Evolutionary conservation across 179 eudicot genomes (phyloP).

Genomic region (Nepenthes alata): DNA sequence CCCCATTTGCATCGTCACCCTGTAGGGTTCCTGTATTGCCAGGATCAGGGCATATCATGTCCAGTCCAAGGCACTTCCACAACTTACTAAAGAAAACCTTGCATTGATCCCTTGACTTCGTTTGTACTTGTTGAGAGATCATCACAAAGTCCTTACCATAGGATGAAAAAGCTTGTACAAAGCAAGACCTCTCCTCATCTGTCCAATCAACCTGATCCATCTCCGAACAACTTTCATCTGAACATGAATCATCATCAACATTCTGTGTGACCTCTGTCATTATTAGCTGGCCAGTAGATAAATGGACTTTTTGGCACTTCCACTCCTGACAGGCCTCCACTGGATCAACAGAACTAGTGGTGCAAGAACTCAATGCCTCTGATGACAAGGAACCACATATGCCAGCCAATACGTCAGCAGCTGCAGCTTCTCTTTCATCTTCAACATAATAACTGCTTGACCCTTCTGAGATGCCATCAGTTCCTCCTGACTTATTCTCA

Average conservation of each 20-base stretch:
- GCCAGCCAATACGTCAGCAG: slow-evolving; percentile 89
- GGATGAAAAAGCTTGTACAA: slow-evolving; percentile 60
- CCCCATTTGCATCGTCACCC: slow-evolving; percentile 39
- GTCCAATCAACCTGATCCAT: slow-evolving; percentile 77
- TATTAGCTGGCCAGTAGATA: slow-evolving; percentile 29
- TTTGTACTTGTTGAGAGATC: slow-evolving; percentile 64
- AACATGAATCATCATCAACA: slow-evolving; percentile 52
- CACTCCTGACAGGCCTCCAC: slow-evolving; percentile 46
- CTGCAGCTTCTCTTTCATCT: slow-evolving; percentile 59
- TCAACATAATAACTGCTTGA: slow-evolving; percentile 29
- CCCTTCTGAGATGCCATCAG: slow-evolving; percentile 27
- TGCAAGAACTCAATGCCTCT: slow-evolving; percentile 92
- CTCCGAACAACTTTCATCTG: slow-evolving; percentile 91
- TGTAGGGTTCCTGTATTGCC: slow-evolving; percentile 16
- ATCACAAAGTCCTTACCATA: slow-evolving; percentile 70
- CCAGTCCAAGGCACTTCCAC: slow-evolving; percentile 72
- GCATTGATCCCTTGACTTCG: slow-evolving; percentile 77
- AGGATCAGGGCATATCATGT: slow-evolving; percentile 24
- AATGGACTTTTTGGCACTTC: slow-evolving; percentile 35
- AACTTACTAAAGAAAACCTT: slow-evolving; percentile 80
- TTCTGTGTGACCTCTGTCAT: slow-evolving; percentile 54
- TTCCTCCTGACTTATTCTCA: slow-evolving; percentile 22
- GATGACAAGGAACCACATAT: slow-evolving; percentile 87
- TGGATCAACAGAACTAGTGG: slow-evolving; percentile 69
- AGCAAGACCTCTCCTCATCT: slow-evolving; percentile 72